Conservation (phyloP, 306 rosid species). For the Corylus heterophylla region DNA sequence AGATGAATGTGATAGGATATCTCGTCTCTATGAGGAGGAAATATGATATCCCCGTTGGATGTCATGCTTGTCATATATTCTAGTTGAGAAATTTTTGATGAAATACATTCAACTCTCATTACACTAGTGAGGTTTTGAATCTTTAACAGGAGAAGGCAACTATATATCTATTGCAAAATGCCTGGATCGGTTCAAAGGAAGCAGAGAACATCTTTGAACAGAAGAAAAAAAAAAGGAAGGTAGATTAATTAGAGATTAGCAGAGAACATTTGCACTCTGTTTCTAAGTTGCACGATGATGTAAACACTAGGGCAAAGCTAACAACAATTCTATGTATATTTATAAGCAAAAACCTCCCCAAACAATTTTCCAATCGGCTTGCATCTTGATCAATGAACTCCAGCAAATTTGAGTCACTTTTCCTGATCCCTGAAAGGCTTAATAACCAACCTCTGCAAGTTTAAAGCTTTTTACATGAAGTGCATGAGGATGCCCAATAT, state of each 20-base stretch:
- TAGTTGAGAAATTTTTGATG: background rate
- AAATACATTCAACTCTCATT: background rate
- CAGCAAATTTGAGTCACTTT: background rate
- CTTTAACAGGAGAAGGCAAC: background rate
- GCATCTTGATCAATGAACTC: background rate
- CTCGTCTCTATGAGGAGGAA: too few relatives aligned
- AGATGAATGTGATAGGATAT: too few relatives aligned
- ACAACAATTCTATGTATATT: conserved; percentile 4
- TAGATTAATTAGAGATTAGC: background rate
- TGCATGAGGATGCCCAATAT: background rate
- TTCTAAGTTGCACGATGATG: background rate
- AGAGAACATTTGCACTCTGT: background rate
- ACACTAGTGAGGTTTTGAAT: background rate
- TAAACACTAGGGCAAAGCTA: background rate
- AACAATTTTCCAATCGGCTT: background rate
- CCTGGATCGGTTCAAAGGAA: background rate
- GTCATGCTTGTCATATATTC: too few relatives aligned
- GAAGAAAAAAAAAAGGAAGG: background rate
- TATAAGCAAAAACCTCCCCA: background rate
- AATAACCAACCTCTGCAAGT: too few relatives aligned
- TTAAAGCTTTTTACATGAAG: background rate
- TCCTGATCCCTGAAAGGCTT: background rate
- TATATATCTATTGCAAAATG: background rate
- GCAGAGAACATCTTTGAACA: background rate
- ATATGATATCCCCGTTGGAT: too few relatives aligned